Evolutionary conservation across 2,329 filamentous ascomycete genomes (phyloP).

Genomic region (Coniochaeta sp.): DNA sequence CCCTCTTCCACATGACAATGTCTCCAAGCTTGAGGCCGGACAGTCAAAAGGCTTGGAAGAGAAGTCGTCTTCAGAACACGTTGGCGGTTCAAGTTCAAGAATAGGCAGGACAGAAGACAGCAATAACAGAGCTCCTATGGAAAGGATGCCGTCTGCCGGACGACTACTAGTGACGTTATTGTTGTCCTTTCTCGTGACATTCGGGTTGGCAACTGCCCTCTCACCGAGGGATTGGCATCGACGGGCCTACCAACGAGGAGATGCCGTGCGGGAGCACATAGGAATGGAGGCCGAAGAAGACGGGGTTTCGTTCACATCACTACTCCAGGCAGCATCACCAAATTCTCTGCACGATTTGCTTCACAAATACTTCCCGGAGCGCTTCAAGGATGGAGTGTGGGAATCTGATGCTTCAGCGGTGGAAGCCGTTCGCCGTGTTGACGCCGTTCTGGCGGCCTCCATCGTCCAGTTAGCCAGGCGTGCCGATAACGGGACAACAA

Average conservation of each 20-base stretch:
- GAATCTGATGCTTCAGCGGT: conserved; percentile 56
- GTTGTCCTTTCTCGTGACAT: conserved; percentile 13
- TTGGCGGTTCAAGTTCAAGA: not conserved
- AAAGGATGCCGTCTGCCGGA: conserved; percentile 13
- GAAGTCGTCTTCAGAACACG: not conserved
- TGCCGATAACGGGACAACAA: conserved; percentile 22
- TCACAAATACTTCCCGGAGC: conserved; percentile 52
- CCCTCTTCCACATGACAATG: not conserved
- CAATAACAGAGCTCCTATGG: conserved; percentile 3
- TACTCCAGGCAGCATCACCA: conserved; percentile 48
- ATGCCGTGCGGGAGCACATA: not conserved
- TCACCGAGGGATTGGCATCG: conserved; percentile 1
- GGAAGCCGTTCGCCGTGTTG: conserved; percentile 52
- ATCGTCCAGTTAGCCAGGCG: conserved; percentile 59
- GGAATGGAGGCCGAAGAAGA: not conserved
- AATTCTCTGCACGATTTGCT: conserved; percentile 59
- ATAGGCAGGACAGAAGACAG: conserved; percentile 3
- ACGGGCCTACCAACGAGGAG: conserved; percentile 3
- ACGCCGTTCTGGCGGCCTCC: conserved; percentile 54
- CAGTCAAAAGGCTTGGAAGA: not conserved
- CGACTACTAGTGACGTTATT: conserved; percentile 12
- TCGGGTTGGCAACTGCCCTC: conserved; percentile 14
- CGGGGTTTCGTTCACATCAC: conserved; percentile 10
- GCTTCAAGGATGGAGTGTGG: conserved; percentile 63
- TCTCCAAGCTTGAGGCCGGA: not conserved